phyloP scores from a whole-genome alignment of 441 rosid genomes.

The Rhodomyrtus psidioides region DNA sequence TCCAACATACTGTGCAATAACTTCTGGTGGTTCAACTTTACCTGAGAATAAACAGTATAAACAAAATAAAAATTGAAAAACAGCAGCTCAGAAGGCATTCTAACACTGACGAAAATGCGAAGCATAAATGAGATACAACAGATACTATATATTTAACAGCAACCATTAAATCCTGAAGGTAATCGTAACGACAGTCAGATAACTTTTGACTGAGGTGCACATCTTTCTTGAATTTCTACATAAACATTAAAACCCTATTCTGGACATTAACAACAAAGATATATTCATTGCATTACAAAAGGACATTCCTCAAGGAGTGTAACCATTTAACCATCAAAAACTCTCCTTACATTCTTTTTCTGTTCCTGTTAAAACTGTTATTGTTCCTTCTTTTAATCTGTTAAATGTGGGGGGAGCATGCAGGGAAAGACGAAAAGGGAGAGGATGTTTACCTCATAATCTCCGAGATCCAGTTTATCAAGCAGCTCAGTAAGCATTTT shows the following conservation, averaged over 20 bases:
- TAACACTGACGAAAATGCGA: neutral
- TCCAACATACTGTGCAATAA: conserved; percentile 65
- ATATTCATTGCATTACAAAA: neutral
- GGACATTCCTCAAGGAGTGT: neutral
- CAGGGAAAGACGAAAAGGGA: neutral
- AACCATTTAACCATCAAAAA: neutral
- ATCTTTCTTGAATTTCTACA: neutral
- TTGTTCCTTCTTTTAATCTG: neutral
- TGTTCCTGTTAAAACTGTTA: neutral
- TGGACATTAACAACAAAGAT: neutral
- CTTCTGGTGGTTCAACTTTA: conserved; percentile 79
- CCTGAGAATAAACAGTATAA: conserved; percentile 20
- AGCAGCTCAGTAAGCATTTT: conserved; percentile 77
- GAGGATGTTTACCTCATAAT: conserved; percentile 44
- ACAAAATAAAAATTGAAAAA: neutral
- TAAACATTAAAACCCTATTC: neutral
- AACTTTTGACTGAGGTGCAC: neutral
- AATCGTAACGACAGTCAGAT: neutral
- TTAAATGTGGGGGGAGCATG: too few relatives aligned
- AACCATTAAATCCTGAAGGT: neutral
- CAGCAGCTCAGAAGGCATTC: neutral
- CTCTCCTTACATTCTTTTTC: neutral
- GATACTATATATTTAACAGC: neutral
- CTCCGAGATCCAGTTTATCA: conserved; percentile 56
- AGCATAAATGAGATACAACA: neutral